These are phyloP conservation scores for Penicillium cosmopolitanum DNA, from an alignment of 495 filamentous ascomycete species.

Conservation along the genomic window DNA sequence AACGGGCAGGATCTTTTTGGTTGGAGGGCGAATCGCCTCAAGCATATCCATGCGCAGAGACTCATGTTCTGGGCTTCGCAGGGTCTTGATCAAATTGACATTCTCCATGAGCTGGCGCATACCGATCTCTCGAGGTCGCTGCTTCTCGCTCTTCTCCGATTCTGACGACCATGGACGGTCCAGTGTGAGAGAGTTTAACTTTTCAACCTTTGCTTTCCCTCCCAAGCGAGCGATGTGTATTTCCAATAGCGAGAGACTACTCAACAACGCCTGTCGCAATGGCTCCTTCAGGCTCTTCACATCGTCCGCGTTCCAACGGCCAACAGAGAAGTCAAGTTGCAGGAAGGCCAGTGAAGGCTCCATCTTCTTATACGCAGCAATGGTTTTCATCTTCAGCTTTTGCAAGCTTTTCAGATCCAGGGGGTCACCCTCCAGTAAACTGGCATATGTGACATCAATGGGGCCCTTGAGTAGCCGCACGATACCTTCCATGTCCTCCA, in stretches of 20 bases:
- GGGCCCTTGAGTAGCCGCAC: constrained; percentile 34
- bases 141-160: constrained; percentile 21
- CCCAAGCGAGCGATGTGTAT: constrained; percentile 31
- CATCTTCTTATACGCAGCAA: constrained; percentile 26
- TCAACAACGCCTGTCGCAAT: constrained; percentile 25
- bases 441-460: constrained; percentile 27
- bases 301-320: constrained; percentile 36
- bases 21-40: constrained; percentile 27
- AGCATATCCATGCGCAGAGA: constrained; percentile 29
- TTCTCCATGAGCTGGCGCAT: constrained; percentile 34
- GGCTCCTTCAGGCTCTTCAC: constrained; percentile 34
- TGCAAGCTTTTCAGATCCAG: constrained; percentile 18
- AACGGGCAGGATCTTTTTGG: constrained; percentile 26
- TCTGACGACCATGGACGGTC: constrained; percentile 14
- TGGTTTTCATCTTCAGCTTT: constrained; percentile 23
- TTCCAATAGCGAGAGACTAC: constrained; percentile 26
- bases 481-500: constrained; percentile 40
- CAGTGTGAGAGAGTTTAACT: constrained; percentile 16
- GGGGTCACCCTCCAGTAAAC: constrained; percentile 19
- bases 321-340: constrained; percentile 34
- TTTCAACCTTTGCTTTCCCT: constrained; percentile 28
- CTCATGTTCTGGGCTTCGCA: constrained; percentile 31
- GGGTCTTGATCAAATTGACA: constrained; percentile 25
- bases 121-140: constrained; percentile 26
- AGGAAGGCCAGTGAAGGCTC: constrained; percentile 32